Evolutionary conservation across 1,284 basidiomycete species (phyloP).

Genomic region (Irpex sp.): DNA sequence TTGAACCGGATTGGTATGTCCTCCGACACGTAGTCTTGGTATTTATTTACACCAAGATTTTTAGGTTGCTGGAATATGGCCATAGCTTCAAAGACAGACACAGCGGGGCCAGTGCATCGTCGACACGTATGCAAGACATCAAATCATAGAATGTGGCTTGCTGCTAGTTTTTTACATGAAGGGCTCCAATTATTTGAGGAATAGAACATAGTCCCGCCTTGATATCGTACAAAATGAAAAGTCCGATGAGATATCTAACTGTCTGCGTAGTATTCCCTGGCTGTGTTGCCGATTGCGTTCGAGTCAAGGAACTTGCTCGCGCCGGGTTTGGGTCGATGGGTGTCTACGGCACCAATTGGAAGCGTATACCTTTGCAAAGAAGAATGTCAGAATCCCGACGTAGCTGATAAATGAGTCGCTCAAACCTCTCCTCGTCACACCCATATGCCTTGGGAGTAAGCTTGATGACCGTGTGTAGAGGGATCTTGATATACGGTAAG

Average conservation of each 20-base stretch:
- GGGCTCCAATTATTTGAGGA: no score
- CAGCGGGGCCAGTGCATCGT: not conserved
- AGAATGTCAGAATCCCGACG: not conserved
- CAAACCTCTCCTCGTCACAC: constrained; percentile 92
- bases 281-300: constrained; percentile 30
- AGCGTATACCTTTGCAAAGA: constrained; percentile 60
- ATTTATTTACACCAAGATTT: not conserved
- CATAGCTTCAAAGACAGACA: constrained; percentile 7
- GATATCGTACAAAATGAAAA: not conserved
- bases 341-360: constrained; percentile 90
- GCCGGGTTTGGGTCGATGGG: constrained; percentile 87
- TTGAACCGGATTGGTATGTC: constrained; percentile 55
- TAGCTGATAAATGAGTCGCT: constrained; percentile 2
- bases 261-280: constrained; percentile 31
- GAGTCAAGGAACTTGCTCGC: constrained; percentile 27
- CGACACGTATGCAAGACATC: not conserved
- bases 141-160: not conserved
- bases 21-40: not conserved
- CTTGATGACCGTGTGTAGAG: constrained; percentile 96
- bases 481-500: constrained; percentile 96
- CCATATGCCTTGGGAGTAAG: constrained; percentile 98
- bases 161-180: no score
- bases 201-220: not conserved
- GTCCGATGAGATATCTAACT: not conserved
- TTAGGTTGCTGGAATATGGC: constrained; percentile 9